Evolutionary conservation across 2,329 filamentous ascomycete genomes (phyloP).

Genomic region (Neopestalotiopsis sp.): DNA sequence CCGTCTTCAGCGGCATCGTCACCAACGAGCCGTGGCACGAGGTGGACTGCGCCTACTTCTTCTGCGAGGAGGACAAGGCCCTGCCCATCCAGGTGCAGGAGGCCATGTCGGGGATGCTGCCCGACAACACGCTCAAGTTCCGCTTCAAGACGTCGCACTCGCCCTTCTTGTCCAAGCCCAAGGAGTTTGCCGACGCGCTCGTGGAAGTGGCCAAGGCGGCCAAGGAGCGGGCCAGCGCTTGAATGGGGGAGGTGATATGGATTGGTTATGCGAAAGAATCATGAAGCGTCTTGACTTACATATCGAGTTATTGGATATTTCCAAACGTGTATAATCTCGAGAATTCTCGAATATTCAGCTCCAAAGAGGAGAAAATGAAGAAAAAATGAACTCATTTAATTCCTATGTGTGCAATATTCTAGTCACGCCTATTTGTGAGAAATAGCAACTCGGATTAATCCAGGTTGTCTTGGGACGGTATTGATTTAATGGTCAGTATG

Average conservation of each 20-base stretch:
- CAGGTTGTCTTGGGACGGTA: too few relatives aligned
- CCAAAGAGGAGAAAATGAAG: too few relatives aligned
- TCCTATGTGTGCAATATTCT: too few relatives aligned
- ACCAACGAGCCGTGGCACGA: slow-evolving; percentile 29
- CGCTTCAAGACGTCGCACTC: slow-evolving; percentile 23
- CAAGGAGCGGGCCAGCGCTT: neutral
- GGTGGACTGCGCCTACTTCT: slow-evolving; percentile 25
- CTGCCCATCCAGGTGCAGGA: slow-evolving; percentile 21
- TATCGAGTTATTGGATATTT: too few relatives aligned
- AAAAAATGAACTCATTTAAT: too few relatives aligned
- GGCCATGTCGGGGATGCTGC: slow-evolving; percentile 20
- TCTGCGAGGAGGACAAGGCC: slow-evolving; percentile 26
- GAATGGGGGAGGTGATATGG: neutral
- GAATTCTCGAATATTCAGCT: too few relatives aligned
- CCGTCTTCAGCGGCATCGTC: slow-evolving; percentile 24
- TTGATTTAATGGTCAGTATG: too few relatives aligned
- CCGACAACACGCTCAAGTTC: slow-evolving; percentile 18
- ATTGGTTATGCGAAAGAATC: too few relatives aligned
- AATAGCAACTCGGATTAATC: too few relatives aligned
- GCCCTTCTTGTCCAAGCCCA: slow-evolving; percentile 24
- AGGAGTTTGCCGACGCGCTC: slow-evolving; percentile 13
- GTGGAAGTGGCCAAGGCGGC: neutral
- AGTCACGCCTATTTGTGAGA: too few relatives aligned
- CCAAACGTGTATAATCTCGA: too few relatives aligned
- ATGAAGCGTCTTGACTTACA: too few relatives aligned